Evolutionary conservation across 164 flowering plant species (phyloP).

Genomic region (Sedum album): DNA sequence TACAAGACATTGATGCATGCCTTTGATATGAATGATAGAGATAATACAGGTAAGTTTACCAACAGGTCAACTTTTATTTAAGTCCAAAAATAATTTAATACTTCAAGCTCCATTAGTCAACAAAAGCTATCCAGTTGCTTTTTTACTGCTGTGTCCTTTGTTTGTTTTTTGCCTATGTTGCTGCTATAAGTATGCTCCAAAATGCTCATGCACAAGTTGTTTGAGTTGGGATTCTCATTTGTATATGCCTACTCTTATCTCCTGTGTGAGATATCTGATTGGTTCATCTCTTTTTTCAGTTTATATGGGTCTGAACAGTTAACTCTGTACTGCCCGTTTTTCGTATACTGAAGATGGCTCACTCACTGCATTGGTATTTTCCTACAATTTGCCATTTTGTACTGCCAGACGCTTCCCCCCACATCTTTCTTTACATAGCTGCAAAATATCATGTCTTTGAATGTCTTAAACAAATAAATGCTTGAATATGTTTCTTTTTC

Average conservation of each 20-base stretch:
- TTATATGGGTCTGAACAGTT: neutral
- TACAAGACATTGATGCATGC: neutral
- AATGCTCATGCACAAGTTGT: neutral
- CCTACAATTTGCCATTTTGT: neutral
- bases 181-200: neutral
- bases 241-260: neutral
- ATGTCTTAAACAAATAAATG: neutral
- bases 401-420: neutral
- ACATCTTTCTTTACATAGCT: neutral
- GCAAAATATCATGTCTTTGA: neutral
- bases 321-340: neutral
- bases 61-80: too few species aligned
- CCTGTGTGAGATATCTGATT: neutral
- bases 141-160: neutral
- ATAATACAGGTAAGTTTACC: neutral
- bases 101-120: neutral
- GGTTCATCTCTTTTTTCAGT: neutral
- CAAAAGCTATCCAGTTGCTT: neutral
- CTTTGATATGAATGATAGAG: neutral
- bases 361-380: neutral
- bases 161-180: neutral
- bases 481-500: neutral
- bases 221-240: neutral
- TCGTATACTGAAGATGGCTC: neutral
- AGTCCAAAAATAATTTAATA: neutral